Conservation (phyloP, 495 filamentous ascomycete genomes). For the Penicillium riverlandense region DNA sequence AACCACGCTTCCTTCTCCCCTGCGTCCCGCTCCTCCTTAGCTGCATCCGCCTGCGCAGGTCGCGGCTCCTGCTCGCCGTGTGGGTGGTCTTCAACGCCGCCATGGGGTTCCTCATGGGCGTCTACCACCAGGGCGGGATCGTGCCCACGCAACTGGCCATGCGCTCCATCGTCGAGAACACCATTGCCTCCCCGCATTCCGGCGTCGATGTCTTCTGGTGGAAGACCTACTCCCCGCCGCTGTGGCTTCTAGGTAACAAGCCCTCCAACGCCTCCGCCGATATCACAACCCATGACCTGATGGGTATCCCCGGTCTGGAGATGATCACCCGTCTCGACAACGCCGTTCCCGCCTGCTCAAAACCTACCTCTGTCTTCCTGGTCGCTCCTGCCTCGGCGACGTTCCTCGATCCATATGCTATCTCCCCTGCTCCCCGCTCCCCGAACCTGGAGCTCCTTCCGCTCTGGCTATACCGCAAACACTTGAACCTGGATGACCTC, state of each 20-base stretch:
- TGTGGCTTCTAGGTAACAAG: slow-evolving; percentile 80
- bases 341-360: slow-evolving; percentile 47
- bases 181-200: slow-evolving; percentile 29
- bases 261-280: slow-evolving; percentile 39
- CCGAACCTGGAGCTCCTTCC: slow-evolving; percentile 39
- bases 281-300: slow-evolving; percentile 69
- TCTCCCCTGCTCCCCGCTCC: slow-evolving; percentile 1
- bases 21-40: slow-evolving; percentile 82
- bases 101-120: slow-evolving; percentile 78
- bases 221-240: slow-evolving; percentile 94
- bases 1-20: slow-evolving; percentile 88
- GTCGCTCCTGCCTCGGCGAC: slow-evolving; percentile 64
- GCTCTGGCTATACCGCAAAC: slow-evolving; percentile 65
- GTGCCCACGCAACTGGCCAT: slow-evolving; percentile 67
- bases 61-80: slow-evolving; percentile 50
- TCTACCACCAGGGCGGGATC: slow-evolving; percentile 91
- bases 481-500: slow-evolving; percentile 88
- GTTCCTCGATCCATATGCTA: slow-evolving; percentile 60
- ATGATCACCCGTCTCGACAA: slow-evolving; percentile 52
- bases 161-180: slow-evolving; percentile 26
- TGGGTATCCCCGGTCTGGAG: slow-evolving; percentile 60
- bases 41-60: slow-evolving; percentile 64
- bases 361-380: slow-evolving; percentile 42
- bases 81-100: slow-evolving; percentile 83
- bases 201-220: slow-evolving; percentile 76